These are phyloP conservation scores for Russula earlei DNA, from an alignment of 768 basidiomycete genomes.

Conservation along the genomic window DNA sequence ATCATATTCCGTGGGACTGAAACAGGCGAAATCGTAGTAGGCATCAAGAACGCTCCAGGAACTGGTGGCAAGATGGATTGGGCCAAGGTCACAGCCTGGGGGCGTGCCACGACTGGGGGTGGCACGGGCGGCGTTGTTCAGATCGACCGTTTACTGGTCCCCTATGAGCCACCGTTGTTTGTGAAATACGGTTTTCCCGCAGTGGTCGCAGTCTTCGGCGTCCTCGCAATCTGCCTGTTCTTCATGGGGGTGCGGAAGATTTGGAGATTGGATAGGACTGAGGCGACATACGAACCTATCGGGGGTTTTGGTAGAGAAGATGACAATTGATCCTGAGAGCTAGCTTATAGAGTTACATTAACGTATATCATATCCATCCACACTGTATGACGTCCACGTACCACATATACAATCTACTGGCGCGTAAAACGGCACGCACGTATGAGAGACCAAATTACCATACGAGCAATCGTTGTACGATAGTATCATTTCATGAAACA, in stretches of 20 bases:
- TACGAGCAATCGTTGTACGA: too few relatives aligned
- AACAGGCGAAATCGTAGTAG: slow-evolving; percentile 44
- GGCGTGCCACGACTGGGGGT: slow-evolving; percentile 60
- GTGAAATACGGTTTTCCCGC: slow-evolving; percentile 61
- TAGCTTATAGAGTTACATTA: slow-evolving; percentile 7
- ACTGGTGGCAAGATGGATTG: slow-evolving; percentile 53
- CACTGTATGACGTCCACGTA: slow-evolving; percentile 1
- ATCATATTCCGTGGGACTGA: slow-evolving; percentile 62
- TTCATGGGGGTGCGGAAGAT: slow-evolving; percentile 62
- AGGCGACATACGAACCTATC: slow-evolving; percentile 84
- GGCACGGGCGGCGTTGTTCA: slow-evolving; percentile 83
- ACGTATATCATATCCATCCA: slow-evolving; percentile 1
- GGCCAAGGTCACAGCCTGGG: slow-evolving; percentile 62
- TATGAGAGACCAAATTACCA: too few relatives aligned
- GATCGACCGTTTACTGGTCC: slow-evolving; percentile 74
- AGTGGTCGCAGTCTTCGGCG: slow-evolving; percentile 49
- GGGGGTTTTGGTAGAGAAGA: slow-evolving; percentile 67
- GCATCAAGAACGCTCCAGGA: slow-evolving; percentile 65
- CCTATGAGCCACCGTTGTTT: slow-evolving; percentile 86
- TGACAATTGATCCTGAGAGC: slow-evolving; percentile 29
- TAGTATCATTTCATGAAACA: too few relatives aligned
- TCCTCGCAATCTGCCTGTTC: slow-evolving; percentile 54
- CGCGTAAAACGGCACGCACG: too few relatives aligned
- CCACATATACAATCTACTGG: neutral
- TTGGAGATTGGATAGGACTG: slow-evolving; percentile 68